Conservation (phyloP, 352 stramenopile species). For the Phytophthora cajani region DNA sequence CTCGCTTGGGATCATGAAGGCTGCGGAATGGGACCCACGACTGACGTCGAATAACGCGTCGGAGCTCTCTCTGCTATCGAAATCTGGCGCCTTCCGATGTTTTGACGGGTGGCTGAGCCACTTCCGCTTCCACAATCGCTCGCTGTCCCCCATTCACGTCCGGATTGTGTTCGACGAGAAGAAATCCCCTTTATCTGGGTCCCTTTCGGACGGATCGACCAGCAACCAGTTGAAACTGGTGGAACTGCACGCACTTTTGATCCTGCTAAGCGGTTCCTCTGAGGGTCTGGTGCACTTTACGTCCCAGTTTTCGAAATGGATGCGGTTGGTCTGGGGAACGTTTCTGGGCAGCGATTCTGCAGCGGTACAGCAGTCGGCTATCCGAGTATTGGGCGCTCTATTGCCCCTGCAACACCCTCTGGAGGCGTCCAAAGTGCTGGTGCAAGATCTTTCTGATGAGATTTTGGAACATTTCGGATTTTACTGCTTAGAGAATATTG, state of each 20-base stretch:
- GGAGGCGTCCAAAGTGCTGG: constrained; percentile 24
- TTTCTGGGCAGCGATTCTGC: constrained; percentile 55
- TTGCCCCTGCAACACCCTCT: constrained; percentile 46
- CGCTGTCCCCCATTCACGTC: constrained; percentile 92
- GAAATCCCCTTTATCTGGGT: constrained; percentile 18
- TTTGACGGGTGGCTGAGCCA: constrained; percentile 89
- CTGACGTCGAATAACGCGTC: constrained; percentile 19
- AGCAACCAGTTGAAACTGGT: constrained; percentile 28
- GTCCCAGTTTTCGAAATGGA: constrained; percentile 48
- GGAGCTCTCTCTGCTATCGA: background rate
- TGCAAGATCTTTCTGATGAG: background rate
- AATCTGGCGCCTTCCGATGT: constrained; percentile 35
- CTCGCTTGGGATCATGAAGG: constrained; percentile 29
- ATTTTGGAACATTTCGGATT: constrained; percentile 28
- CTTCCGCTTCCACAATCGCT: constrained; percentile 90
- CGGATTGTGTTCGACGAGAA: constrained; percentile 91
- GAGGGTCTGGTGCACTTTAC: constrained; percentile 55
- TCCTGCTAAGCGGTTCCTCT: constrained; percentile 56
- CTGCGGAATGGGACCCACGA: constrained; percentile 15
- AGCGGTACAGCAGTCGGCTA: constrained; percentile 66
- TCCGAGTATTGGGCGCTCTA: constrained; percentile 62
- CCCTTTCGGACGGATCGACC: background rate
- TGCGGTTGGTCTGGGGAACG: constrained; percentile 56
- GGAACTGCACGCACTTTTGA: constrained; percentile 50
- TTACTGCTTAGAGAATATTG: constrained; percentile 29